Evolutionary conservation across 2,329 filamentous ascomycete genomes (phyloP).

Genomic region (Berkeleyomyces rouxiae): DNA sequence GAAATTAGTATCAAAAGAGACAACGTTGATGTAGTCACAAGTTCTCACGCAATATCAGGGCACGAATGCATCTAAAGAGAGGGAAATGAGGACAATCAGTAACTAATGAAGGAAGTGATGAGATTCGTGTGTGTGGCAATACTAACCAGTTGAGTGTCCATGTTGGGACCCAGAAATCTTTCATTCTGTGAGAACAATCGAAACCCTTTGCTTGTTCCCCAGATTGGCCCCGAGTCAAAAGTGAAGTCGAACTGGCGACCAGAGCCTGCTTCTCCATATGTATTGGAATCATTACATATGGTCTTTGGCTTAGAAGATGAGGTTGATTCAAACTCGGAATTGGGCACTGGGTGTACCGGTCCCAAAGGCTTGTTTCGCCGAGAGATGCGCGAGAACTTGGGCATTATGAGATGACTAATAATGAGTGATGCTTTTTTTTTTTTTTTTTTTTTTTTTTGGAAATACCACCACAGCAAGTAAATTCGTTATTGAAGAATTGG

Average conservation of each 20-base stretch:
- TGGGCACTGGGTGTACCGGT: too few species aligned
- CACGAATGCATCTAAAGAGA: neutral
- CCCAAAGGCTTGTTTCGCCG: neutral
- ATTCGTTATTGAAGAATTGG: too few species aligned
- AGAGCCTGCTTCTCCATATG: neutral
- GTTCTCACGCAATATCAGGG: neutral
- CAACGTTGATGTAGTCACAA: neutral
- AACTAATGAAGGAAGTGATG: neutral
- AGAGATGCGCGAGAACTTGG: neutral
- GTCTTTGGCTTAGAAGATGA: neutral
- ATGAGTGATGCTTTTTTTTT: neutral
- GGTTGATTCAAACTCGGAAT: too few species aligned
- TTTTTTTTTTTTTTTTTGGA: neutral
- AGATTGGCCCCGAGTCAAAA: slow-evolving; percentile 17
- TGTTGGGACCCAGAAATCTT: slow-evolving; percentile 22
- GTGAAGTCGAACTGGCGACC: slow-evolving; percentile 20
- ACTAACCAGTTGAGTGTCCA: slow-evolving; percentile 13
- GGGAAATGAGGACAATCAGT: neutral
- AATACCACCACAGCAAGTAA: neutral
- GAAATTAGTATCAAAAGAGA: neutral
- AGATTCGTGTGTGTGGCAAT: neutral
- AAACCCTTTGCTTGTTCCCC: slow-evolving; percentile 13
- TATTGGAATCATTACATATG: neutral
- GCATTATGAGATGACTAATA: neutral
- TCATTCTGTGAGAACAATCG: slow-evolving; percentile 16